Evolutionary conservation across 768 basidiomycete genomes (phyloP).

Genomic region (Tulasnella sp.): DNA sequence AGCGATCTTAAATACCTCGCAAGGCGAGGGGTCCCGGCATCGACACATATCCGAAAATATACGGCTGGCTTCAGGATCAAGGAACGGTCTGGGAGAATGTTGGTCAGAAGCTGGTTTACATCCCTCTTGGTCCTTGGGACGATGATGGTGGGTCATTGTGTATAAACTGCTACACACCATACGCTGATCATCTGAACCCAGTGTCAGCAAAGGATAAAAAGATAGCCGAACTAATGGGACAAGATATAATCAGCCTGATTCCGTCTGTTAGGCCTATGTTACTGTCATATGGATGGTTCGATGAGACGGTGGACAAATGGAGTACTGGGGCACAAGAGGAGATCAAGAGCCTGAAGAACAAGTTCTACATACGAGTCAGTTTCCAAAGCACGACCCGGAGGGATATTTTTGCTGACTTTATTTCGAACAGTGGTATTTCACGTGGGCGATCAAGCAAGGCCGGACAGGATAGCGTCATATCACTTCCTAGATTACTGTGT

Average conservation of each 20-base stretch:
- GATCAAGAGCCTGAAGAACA: conserved; percentile 1
- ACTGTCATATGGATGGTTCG: conserved; percentile 27
- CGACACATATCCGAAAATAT: background rate
- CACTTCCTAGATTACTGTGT: no score
- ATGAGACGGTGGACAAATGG: conserved; percentile 22
- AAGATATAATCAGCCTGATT: background rate
- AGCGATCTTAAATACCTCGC: background rate
- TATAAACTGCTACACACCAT: background rate
- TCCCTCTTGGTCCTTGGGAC: conserved; percentile 29
- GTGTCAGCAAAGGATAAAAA: conserved; percentile 2
- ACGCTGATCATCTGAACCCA: background rate
- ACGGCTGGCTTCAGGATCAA: conserved; percentile 6
- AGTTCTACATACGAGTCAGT: background rate
- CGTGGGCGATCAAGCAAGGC: background rate
- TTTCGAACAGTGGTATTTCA: background rate
- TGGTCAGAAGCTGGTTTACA: conserved; percentile 20
- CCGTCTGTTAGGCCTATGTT: background rate
- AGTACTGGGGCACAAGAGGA: background rate
- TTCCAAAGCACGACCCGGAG: background rate
- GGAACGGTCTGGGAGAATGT: background rate
- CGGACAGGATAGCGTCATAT: background rate
- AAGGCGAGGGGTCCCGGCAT: background rate
- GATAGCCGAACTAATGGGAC: conserved; percentile 12
- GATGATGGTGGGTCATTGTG: background rate
- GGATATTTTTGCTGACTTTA: background rate